Percentiles rank a stretch among this genome's conserved stretches.
These are phyloP conservation scores for Colletotrichum echinochloae DNA, from an alignment of 2,329 filamentous ascomycete genomes.

Conservation along the genomic window DNA sequence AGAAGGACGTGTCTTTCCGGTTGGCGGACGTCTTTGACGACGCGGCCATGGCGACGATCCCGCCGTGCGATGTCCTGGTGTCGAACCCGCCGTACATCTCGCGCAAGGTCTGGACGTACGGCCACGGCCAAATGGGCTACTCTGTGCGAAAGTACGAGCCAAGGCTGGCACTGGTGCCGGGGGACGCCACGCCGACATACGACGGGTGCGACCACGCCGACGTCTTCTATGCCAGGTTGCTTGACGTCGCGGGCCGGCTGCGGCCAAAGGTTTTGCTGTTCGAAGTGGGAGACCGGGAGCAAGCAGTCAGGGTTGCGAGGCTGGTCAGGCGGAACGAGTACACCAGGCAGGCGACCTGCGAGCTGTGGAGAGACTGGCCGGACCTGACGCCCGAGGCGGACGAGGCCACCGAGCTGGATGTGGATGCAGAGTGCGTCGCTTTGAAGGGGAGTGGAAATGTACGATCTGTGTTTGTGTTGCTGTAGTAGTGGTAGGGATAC, in stretches of 20 bases:
- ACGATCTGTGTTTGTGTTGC: slow-evolving; percentile 55
- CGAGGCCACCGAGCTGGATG: slow-evolving; percentile 43
- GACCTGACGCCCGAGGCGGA: slow-evolving; percentile 52
- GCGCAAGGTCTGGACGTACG: slow-evolving; percentile 54
- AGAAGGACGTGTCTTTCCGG: slow-evolving; percentile 56
- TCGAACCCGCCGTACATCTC: slow-evolving; percentile 96
- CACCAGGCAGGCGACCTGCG: slow-evolving; percentile 55
- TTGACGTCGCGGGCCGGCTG: slow-evolving; percentile 64
- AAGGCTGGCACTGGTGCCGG: slow-evolving; percentile 78
- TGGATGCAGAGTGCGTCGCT: slow-evolving; percentile 41
- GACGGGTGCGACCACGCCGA: slow-evolving; percentile 55
- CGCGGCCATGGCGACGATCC: slow-evolving; percentile 48
- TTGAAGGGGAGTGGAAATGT: slow-evolving; percentile 62
- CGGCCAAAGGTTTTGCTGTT: slow-evolving; percentile 70
- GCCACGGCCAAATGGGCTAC: slow-evolving; percentile 64
- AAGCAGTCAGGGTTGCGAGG: slow-evolving; percentile 73
- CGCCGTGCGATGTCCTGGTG: slow-evolving; percentile 74
- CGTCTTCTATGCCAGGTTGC: slow-evolving; percentile 75
- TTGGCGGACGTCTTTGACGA: slow-evolving; percentile 63
- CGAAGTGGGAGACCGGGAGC: slow-evolving; percentile 77
- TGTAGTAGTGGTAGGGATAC: too few relatives aligned
- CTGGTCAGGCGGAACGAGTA: slow-evolving; percentile 54
- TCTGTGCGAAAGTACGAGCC: slow-evolving; percentile 89
- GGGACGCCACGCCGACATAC: slow-evolving; percentile 46
- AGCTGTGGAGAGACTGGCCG: slow-evolving; percentile 81